Evolutionary conservation across 257 asterid species (phyloP), one percentile per base, ranked within the genome.

Genomic region (Petunia secreta): DNA sequence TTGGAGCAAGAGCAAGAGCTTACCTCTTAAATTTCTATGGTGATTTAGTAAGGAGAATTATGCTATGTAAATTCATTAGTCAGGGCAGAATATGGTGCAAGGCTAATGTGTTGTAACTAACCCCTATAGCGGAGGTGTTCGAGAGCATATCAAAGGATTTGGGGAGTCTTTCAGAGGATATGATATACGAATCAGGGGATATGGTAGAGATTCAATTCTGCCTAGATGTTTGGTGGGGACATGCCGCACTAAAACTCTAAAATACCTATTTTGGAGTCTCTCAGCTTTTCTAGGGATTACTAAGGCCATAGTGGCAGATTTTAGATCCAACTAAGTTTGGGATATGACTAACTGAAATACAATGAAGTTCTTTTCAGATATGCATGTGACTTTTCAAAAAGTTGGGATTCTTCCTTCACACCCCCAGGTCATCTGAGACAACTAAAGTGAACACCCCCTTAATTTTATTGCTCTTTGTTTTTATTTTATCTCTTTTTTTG

Each of bases 221-320:
- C 43, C 5, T 36, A 63, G 43, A 36, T 63, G 15, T 15, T 63
- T 36, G n/a, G 3, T 63, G 34, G 10, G 68, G 44, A 63, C 68
- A 63, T 63, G 4, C 68, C 68, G n/a, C 8, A 4, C 43, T 63
- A 37, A 36, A 63, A 36, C 40, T 63, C 68, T 68, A 16, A 57
- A 44, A 68, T n/a, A 68, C 40, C 10, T n/a, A 3, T 2, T 57
- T 44, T 25, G 25, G 58, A 16, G 76, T 2, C 44, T 15, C 57
- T 44, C 40, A 2, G 58, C 55, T 44, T 16, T 68, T n/a, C 16
- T 43, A 25, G 76, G 37, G 9, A 68, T 25, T 9, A 44, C 38
- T 8, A 16, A 25, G 58, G 76, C 16, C 41, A 68, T 53, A 68
- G 44, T 68, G 43, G 57, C 57, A 68, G 76, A 44, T n/a, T 68